Evolutionary conservation across 805 yeast genomes (phyloP).

Genomic region (Lipomyces yamanashiensis): DNA sequence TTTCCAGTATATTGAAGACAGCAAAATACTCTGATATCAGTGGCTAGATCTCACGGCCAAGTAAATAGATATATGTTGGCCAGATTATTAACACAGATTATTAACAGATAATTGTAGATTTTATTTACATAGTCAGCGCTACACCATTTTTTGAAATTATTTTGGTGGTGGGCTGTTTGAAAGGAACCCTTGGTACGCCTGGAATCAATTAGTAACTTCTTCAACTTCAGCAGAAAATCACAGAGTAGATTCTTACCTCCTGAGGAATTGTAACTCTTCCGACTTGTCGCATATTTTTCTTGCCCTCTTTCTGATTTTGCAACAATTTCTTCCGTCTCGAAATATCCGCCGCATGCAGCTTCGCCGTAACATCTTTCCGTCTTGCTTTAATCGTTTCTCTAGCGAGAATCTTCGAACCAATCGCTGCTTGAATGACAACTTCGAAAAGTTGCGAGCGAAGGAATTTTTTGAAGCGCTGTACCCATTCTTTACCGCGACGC

Average conservation of each 20-base stretch:
- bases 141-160: conserved; percentile 6
- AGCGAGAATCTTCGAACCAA: conserved; percentile 78
- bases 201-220: not conserved
- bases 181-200: conserved; percentile 40
- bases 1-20: no score
- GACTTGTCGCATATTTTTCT: conserved; percentile 75
- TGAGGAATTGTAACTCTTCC: conserved; percentile 70
- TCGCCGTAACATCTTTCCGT: conserved; percentile 92
- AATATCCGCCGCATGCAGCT: conserved; percentile 90
- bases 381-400: conserved; percentile 93
- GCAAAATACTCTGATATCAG: no score
- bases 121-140: not conserved
- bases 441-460: conserved; percentile 85
- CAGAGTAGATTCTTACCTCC: conserved; percentile 17
- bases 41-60: no score
- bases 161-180: conserved; percentile 25
- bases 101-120: no score
- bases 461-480: conserved; percentile 76
- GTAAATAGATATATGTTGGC: no score
- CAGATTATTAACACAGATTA: no score
- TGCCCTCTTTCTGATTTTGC: conserved; percentile 91
- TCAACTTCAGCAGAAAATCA: not conserved
- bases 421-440: conserved; percentile 88
- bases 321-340: conserved; percentile 86
- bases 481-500: conserved; percentile 78